Percentiles rank a stretch among this genome's conserved stretches.
phyloP scores from a whole-genome alignment of 2,329 filamentous ascomycete genomes.

The Aspergillus transmontanensis region DNA sequence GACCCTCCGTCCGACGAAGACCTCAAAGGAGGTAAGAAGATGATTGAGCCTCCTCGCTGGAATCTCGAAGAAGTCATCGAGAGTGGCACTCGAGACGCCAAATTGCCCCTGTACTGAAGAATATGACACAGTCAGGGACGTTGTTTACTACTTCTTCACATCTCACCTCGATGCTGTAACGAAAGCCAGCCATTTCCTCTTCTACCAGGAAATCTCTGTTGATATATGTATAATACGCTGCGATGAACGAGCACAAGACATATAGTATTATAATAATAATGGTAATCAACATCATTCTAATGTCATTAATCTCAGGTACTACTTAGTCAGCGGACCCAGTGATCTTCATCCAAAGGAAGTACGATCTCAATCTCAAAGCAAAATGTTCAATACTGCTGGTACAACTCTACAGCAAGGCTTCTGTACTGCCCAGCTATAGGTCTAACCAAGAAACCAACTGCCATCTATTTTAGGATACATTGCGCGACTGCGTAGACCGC shows the following conservation, averaged over 20 bases:
- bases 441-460: not conserved
- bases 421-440: not conserved
- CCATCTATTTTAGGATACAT: not conserved
- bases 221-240: not conserved
- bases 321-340: constrained; percentile 3
- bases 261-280: not conserved
- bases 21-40: constrained; percentile 42
- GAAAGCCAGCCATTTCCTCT: not conserved
- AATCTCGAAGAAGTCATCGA: constrained; percentile 71
- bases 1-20: constrained; percentile 56
- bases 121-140: not conserved
- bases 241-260: not conserved
- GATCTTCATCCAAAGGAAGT: not conserved
- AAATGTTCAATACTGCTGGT: not conserved
- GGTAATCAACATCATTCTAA: not conserved
- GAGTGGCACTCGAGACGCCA: constrained; percentile 70
- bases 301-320: not conserved
- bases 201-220: not conserved
- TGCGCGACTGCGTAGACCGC: not conserved
- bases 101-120: constrained; percentile 64
- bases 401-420: not conserved
- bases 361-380: not conserved
- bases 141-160: not conserved
- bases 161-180: not conserved
- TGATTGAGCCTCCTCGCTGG: constrained; percentile 73